Evolutionary conservation across 139 green algal species (phyloP), one percentile per base, ranked within the genome.

Genomic region (Micractinium conductrix): DNA sequence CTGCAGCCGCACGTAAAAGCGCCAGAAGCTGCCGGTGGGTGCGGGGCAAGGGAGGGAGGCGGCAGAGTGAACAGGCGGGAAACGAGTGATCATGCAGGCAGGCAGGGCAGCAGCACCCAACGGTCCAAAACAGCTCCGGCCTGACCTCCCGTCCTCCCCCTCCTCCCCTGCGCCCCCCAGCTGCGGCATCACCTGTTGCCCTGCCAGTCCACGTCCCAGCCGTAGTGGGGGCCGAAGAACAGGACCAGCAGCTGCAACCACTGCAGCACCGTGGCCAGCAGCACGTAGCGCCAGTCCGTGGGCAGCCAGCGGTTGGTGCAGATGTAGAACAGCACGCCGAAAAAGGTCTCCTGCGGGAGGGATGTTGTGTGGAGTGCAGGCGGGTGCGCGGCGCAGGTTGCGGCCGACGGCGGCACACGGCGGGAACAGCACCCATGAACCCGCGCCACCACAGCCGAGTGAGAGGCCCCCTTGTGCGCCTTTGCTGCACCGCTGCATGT

Each of bases 271-370:
- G 33, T 42, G 19, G 74, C 48, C 74, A 80, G 74, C 33, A 33
- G 28, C 48, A 80, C 48, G 28, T 69, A 80, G 50, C 74, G 74
- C 74, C 74, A 80, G 48, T 80, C 74, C 62, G 74, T 69, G 1
- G 48, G 48, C 48, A 80, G 74, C n/a, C 22, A 35, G 22, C 74
- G 48, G 50, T 68, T 55, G 1, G 48, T 69, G 50, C 38, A 80
- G 37, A 80, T 68, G 35, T 43, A 80, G 74, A 62, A 80, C 12
- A 80, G 50, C 35, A 68, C 48, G 12, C 26, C 9, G 50, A 80
- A 80, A 35, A 80, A 68, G 12, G 50, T 55, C 35, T 80, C 74
- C 74, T 80, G 74, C 74, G 71, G 24, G 42, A 0, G 0, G 42
- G 42, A 17, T 40, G 1, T 38, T 21, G 1, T 6, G 22, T 38